Evolutionary conservation across 371 early-diverging fungal species (phyloP).

Genomic region (Mortierella sp.): DNA sequence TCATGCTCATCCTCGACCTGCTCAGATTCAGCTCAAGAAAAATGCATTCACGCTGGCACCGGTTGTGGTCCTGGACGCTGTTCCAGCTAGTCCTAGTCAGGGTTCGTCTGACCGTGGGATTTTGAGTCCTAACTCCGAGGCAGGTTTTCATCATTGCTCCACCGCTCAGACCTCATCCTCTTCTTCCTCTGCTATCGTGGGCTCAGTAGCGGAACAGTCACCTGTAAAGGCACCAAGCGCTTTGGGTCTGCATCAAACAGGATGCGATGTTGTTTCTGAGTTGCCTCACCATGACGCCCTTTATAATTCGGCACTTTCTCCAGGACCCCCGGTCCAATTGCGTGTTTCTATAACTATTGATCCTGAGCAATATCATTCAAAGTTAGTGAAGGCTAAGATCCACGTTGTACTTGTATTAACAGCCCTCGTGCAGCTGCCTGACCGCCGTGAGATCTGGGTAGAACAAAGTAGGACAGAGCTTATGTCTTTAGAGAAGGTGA

Average conservation of each 20-base stretch:
- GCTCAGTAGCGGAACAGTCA: slow-evolving; percentile 10
- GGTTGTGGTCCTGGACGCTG: slow-evolving; percentile 29
- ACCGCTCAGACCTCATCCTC: slow-evolving; percentile 3
- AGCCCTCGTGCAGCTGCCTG: slow-evolving; percentile 32
- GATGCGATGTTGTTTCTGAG: neutral
- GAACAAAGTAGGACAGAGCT: slow-evolving; percentile 53
- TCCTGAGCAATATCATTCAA: slow-evolving; percentile 35
- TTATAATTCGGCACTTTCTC: neutral
- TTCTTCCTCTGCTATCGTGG: neutral
- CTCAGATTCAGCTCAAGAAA: slow-evolving; percentile 17
- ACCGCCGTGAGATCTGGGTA: slow-evolving; percentile 31
- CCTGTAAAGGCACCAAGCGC: neutral
- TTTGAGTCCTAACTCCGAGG: neutral
- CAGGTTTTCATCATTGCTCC: neutral
- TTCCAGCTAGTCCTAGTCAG: slow-evolving; percentile 4
- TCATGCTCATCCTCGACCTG: neutral
- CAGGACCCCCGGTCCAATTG: slow-evolving; percentile 28
- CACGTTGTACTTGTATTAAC: slow-evolving; percentile 47
- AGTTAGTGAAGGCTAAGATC: slow-evolving; percentile 28
- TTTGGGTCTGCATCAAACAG: neutral
- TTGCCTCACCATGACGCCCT: neutral
- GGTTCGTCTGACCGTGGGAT: slow-evolving; percentile 7
- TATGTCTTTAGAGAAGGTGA: slow-evolving; percentile 37
- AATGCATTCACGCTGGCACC: slow-evolving; percentile 36
- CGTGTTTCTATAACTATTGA: slow-evolving; percentile 42